Evolutionary conservation across 208 protist genomes (phyloP).

Genomic region (Lotmaria passim): DNA sequence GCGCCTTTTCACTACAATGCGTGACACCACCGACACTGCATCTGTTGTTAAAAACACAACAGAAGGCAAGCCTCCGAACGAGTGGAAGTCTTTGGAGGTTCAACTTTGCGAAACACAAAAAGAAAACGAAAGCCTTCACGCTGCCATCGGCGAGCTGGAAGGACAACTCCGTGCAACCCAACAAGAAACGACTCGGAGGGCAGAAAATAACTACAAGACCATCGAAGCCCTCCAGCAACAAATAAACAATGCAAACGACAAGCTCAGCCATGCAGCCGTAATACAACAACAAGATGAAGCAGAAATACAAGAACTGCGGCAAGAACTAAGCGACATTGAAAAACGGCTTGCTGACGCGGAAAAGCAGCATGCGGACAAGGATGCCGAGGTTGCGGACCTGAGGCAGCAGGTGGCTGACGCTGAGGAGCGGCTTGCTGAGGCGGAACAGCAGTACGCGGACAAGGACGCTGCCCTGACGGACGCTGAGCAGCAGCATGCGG

Average conservation of each 20-base stretch:
- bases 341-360: background rate
- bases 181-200: no score
- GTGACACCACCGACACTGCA: no score
- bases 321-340: background rate
- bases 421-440: background rate
- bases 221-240: no score
- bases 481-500: no score
- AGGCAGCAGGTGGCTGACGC: background rate
- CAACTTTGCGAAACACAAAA: background rate
- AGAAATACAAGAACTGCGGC: background rate
- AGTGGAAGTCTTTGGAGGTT: background rate
- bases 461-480: background rate
- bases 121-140: no score
- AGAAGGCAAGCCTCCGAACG: no score
- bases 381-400: conserved; percentile 5
- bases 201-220: no score
- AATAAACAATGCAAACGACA: no score
- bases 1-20: background rate
- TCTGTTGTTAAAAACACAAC: no score
- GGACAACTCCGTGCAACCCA: no score
- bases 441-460: background rate
- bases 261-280: no score
- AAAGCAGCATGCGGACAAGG: background rate
- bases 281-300: background rate
- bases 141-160: no score